Evolutionary conservation across 768 basidiomycete genomes (phyloP).

Genomic region (Pholiota molesta): DNA sequence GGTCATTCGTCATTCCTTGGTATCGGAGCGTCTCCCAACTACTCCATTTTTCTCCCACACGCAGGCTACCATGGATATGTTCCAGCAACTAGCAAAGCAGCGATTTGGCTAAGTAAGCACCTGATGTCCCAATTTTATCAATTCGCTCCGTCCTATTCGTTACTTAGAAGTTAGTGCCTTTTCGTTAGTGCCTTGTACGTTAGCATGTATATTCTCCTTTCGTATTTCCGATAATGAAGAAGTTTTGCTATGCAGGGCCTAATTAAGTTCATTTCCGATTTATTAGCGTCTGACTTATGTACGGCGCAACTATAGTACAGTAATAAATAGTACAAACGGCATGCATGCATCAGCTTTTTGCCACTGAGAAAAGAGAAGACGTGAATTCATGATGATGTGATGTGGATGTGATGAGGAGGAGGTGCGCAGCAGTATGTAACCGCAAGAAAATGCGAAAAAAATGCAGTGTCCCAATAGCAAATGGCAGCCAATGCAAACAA

Average conservation of each 20-base stretch:
- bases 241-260: background rate
- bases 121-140: background rate
- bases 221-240: background rate
- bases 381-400: background rate
- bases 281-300: slow-evolving; percentile 21
- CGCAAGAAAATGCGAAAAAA: background rate
- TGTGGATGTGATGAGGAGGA: background rate
- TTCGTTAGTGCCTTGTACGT: background rate
- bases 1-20: slow-evolving; percentile 10
- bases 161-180: background rate
- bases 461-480: background rate
- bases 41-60: slow-evolving; percentile 9
- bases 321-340: slow-evolving; percentile 17
- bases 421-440: background rate
- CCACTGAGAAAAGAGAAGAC: slow-evolving; percentile 7
- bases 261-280: slow-evolving; percentile 7
- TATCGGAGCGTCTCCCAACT: slow-evolving; percentile 1
- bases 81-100: slow-evolving; percentile 88
- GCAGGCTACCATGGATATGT: slow-evolving; percentile 93
- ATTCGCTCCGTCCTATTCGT: background rate
- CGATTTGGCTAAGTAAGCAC: slow-evolving; percentile 66
- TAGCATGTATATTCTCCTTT: background rate
- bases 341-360: slow-evolving; percentile 9
- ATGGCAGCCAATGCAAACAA: background rate
- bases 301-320: slow-evolving; percentile 15